Conservation (phyloP, 2,329 filamentous ascomycete species). For the Penicillium sp. region DNA sequence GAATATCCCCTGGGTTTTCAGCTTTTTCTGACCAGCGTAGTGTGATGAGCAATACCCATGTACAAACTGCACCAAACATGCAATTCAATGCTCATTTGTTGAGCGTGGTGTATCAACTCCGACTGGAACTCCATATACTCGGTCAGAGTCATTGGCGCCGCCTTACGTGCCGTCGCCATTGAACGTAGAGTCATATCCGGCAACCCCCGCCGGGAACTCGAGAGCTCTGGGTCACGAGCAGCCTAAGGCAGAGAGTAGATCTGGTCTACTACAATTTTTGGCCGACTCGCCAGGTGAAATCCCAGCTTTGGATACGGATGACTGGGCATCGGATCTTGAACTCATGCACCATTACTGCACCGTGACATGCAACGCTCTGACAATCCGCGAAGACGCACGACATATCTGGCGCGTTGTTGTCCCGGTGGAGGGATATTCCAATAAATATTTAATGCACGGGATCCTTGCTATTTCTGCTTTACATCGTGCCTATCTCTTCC, state of each 20-base stretch:
- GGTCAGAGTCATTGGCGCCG: neutral
- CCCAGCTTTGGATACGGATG: slow-evolving; percentile 1
- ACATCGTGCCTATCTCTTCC: slow-evolving; percentile 19
- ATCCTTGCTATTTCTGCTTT: slow-evolving; percentile 31
- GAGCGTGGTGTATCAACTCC: slow-evolving; percentile 1
- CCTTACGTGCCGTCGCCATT: neutral
- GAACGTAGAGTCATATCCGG: neutral
- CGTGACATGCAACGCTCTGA: slow-evolving; percentile 25
- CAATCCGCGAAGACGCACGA: slow-evolving; percentile 19
- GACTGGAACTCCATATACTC: slow-evolving; percentile 2
- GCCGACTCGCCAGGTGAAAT: slow-evolving; percentile 2
- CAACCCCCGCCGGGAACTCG: neutral
- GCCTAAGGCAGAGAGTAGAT: slow-evolving; percentile 2
- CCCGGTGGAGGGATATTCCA: slow-evolving; percentile 28
- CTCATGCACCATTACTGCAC: slow-evolving; percentile 44
- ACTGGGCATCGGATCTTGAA: slow-evolving; percentile 35
- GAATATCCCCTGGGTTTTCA: neutral
- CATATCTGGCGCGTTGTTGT: slow-evolving; percentile 30
- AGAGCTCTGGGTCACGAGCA: neutral
- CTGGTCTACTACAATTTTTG: slow-evolving; percentile 11
- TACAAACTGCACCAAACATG: slow-evolving; percentile 24
- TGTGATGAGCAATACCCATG: slow-evolving; percentile 28
- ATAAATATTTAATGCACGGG: slow-evolving; percentile 32
- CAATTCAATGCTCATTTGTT: slow-evolving; percentile 19
- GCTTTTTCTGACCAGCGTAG: slow-evolving; percentile 9